These are phyloP conservation scores for Carex kokanica DNA, from an alignment of 176 grass and related monocot species.

Conservation along the genomic window DNA sequence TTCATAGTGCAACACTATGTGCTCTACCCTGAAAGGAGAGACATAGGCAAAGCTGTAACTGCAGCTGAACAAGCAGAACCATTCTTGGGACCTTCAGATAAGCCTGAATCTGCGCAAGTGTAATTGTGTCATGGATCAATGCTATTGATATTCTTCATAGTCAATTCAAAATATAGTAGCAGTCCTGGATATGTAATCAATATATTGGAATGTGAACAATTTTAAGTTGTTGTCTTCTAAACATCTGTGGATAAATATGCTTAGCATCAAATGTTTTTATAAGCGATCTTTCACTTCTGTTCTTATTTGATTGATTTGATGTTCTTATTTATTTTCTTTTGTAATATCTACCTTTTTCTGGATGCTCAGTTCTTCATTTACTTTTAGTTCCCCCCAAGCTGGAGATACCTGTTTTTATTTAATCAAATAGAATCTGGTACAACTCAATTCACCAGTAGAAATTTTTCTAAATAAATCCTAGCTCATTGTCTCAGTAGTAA, in stretches of 20 bases:
- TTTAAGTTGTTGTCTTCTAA: neutral
- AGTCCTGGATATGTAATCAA: neutral
- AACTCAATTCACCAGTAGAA: neutral
- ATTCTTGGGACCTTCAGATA: slow-evolving; percentile 56
- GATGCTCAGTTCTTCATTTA: neutral
- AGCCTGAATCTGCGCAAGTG: slow-evolving; percentile 70
- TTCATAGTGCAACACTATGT: slow-evolving; percentile 96
- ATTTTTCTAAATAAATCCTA: neutral
- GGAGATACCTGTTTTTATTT: neutral
- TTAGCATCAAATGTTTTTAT: too few relatives aligned
- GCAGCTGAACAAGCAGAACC: slow-evolving; percentile 58
- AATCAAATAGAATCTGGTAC: neutral
- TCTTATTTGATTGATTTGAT: too few relatives aligned
- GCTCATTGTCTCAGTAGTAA: neutral
- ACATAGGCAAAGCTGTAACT: slow-evolving; percentile 46
- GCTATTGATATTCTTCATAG: neutral
- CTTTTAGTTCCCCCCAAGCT: neutral
- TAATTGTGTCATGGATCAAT: slow-evolving; percentile 30
- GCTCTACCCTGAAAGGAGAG: slow-evolving; percentile 60
- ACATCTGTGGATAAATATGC: neutral
- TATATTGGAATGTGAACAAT: neutral
- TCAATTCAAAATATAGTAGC: neutral
- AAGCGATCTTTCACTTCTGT: too few relatives aligned
- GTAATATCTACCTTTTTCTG: too few relatives aligned
- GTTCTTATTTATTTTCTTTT: too few relatives aligned